Evolutionary conservation across 257 asterid species (phyloP).

Genomic region (Ophiorrhiza pumila): DNA sequence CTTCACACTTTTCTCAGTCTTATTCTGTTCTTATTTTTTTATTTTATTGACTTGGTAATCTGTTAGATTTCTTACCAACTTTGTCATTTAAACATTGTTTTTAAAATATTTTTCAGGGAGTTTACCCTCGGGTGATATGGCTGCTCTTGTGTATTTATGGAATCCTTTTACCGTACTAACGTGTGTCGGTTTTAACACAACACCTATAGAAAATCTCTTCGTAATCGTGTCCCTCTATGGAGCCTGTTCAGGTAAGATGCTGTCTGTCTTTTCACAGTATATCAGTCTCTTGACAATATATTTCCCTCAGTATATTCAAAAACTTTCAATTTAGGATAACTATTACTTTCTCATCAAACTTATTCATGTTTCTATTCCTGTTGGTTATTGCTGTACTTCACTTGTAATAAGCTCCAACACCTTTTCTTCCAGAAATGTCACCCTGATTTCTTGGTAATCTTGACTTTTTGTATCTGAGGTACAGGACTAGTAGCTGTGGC

Average conservation of each 20-base stretch:
- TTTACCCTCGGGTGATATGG: constrained; percentile 81
- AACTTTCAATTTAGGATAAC: neutral
- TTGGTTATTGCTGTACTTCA: neutral
- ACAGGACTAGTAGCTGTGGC: constrained; percentile 82
- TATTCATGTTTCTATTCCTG: neutral
- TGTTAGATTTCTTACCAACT: neutral
- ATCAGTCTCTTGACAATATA: constrained; percentile 8
- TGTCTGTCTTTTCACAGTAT: constrained; percentile 16
- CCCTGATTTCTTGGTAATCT: neutral
- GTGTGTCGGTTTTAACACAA: constrained; percentile 80
- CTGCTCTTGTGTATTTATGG: constrained; percentile 92
- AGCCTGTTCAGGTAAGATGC: constrained; percentile 72
- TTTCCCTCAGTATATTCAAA: neutral
- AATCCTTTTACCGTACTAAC: constrained; percentile 87
- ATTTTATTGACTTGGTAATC: neutral
- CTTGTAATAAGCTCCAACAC: neutral
- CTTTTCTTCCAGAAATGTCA: neutral
- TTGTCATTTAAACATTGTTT: neutral
- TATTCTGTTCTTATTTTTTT: neutral
- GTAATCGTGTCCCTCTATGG: constrained; percentile 76
- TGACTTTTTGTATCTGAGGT: constrained; percentile 16
- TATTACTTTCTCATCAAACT: neutral
- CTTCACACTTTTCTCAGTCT: neutral
- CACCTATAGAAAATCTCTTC: constrained; percentile 78
- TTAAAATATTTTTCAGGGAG: constrained; percentile 38